Evolutionary conservation across 306 rosid genomes (phyloP).

Genomic region (Amphicarpaea edgeworthii): DNA sequence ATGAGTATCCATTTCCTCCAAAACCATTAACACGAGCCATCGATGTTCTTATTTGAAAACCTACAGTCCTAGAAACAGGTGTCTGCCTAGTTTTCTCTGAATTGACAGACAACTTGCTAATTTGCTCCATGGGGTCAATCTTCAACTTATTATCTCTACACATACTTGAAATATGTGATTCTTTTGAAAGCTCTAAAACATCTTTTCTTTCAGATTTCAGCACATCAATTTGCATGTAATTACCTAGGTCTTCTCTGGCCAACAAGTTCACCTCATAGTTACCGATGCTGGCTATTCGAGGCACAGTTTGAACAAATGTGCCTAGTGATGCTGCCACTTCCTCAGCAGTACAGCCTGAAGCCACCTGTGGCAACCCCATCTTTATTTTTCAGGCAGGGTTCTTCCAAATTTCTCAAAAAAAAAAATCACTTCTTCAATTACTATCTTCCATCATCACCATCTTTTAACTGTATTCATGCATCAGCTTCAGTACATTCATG

Average conservation of each 20-base stretch:
- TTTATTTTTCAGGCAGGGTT: constrained; percentile 27
- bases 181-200: constrained; percentile 52
- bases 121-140: constrained; percentile 52
- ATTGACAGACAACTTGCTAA: constrained; percentile 53
- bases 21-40: constrained; percentile 46
- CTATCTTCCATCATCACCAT: constrained; percentile 3
- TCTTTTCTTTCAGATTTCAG: constrained; percentile 52
- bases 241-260: constrained; percentile 56
- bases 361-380: constrained; percentile 77
- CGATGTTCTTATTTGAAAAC: constrained; percentile 63
- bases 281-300: constrained; percentile 53
- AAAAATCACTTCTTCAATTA: constrained; percentile 23
- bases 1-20: constrained; percentile 51
- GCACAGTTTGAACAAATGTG: constrained; percentile 59
- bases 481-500: constrained; percentile 36
- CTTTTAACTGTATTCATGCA: constrained; percentile 27
- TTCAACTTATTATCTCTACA: constrained; percentile 55
- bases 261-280: constrained; percentile 64
- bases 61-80: constrained; percentile 64
- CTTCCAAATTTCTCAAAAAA: constrained; percentile 42
- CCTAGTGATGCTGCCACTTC: constrained; percentile 66
- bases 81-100: constrained; percentile 50
- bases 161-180: constrained; percentile 46
- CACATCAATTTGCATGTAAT: constrained; percentile 52
- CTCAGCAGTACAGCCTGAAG: constrained; percentile 65